Evolutionary conservation across 805 yeast species (phyloP).

Genomic region (Wickerhamomyces pijperi): DNA sequence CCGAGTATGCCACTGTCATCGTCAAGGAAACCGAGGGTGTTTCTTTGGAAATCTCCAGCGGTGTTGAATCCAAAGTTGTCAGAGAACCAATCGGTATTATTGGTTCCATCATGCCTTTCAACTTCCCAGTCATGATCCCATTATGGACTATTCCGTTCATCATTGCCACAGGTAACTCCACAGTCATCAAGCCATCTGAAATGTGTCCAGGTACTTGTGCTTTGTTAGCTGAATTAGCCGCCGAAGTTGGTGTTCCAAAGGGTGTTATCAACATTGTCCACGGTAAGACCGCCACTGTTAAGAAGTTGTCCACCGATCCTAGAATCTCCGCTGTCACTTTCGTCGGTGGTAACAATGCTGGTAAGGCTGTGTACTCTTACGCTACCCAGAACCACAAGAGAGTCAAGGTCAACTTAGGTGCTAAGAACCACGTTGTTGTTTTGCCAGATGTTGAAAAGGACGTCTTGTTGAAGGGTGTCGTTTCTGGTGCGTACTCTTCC

Average conservation of each 20-base stretch:
- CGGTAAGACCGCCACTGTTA: slow-evolving; percentile 65
- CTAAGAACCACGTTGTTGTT: slow-evolving; percentile 67
- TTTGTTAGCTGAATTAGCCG: slow-evolving; percentile 59
- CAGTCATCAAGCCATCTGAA: slow-evolving; percentile 61
- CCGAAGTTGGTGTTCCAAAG: slow-evolving; percentile 66
- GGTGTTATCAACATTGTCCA: slow-evolving; percentile 66
- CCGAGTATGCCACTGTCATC: slow-evolving; percentile 63
- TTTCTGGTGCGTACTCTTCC: slow-evolving; percentile 74
- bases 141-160: slow-evolving; percentile 46
- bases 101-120: slow-evolving; percentile 71
- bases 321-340: slow-evolving; percentile 68
- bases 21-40: slow-evolving; percentile 55
- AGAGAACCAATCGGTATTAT: slow-evolving; percentile 69
- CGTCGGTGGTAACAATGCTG: slow-evolving; percentile 74
- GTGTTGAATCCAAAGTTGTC: slow-evolving; percentile 65
- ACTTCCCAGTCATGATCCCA: slow-evolving; percentile 77
- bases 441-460: slow-evolving; percentile 62
- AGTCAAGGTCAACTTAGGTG: slow-evolving; percentile 71
- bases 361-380: slow-evolving; percentile 56
- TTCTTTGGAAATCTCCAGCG: slow-evolving; percentile 53
- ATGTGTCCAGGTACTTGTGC: slow-evolving; percentile 76
- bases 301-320: slow-evolving; percentile 59
- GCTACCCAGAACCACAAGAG: slow-evolving; percentile 63
- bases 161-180: slow-evolving; percentile 65
- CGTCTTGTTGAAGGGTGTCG: slow-evolving; percentile 52